These are phyloP conservation scores for Rhynchospora breviuscula DNA, from an alignment of 176 grass and related monocot species.

Conservation along the genomic window DNA sequence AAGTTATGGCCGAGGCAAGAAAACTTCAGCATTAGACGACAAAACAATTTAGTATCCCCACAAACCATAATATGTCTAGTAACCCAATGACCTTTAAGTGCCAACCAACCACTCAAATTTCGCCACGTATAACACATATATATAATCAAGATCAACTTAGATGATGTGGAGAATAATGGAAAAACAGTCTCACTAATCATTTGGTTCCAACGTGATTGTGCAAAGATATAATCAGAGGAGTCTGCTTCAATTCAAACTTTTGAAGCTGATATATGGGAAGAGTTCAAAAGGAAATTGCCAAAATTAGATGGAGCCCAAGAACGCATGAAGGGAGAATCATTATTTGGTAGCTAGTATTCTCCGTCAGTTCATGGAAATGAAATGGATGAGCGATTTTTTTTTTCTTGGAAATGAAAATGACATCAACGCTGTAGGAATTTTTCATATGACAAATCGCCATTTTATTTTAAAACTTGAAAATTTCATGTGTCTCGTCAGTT, in stretches of 20 bases:
- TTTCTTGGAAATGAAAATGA: neutral
- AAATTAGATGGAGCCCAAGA: neutral
- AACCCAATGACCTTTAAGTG: neutral
- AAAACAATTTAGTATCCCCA: neutral
- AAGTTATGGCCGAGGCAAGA: neutral
- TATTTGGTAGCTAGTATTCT: conserved; percentile 6
- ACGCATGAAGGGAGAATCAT: neutral
- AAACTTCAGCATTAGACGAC: conserved; percentile 7
- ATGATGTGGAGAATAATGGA: neutral
- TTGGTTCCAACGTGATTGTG: neutral
- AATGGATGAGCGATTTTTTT: neutral
- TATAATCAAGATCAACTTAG: neutral
- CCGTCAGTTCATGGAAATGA: neutral
- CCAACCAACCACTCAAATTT: neutral
- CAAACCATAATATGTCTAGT: neutral
- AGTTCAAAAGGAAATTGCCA: conserved; percentile 1
- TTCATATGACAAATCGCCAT: neutral
- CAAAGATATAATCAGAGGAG: neutral
- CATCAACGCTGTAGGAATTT: neutral
- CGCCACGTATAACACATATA: neutral
- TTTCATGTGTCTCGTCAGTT: neutral
- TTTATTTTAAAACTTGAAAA: neutral
- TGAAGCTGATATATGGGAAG: conserved; percentile 3
- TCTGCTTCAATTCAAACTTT: neutral
- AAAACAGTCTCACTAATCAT: conserved; percentile 7